phyloP scores from a whole-genome alignment of 2,329 filamentous ascomycete species.

The Alternaria infectoria region DNA sequence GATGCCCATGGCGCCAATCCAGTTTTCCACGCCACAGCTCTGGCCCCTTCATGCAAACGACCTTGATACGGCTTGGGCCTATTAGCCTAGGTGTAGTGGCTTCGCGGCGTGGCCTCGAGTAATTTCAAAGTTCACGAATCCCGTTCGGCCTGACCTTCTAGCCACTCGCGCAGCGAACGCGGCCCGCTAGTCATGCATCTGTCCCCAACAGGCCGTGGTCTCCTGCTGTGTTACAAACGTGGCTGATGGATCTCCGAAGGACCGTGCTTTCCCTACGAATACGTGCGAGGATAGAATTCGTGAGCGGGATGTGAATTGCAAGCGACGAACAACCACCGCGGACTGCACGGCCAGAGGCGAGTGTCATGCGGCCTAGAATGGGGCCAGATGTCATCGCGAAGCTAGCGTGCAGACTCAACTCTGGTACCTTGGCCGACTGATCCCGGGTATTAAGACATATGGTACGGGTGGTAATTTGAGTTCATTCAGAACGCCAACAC shows the following conservation, averaged over 20 bases:
- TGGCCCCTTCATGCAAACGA: not conserved
- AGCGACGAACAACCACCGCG: not conserved
- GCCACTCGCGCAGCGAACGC: not conserved
- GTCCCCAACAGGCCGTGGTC: not conserved
- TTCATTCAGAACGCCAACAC: not conserved
- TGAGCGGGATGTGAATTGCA: not conserved
- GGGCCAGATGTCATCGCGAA: not conserved
- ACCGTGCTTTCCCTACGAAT: not conserved
- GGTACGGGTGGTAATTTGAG: not conserved
- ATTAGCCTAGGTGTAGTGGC: not conserved
- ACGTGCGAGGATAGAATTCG: not conserved
- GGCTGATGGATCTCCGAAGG: not conserved
- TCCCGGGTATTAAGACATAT: not conserved
- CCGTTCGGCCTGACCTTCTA: not conserved
- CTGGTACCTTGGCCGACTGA: slow-evolving; percentile 1
- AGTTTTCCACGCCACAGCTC: slow-evolving; percentile 11
- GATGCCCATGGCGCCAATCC: not conserved
- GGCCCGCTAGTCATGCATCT: not conserved
- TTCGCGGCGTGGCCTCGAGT: not conserved
- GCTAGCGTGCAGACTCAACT: not conserved
- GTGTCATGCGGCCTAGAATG: not conserved
- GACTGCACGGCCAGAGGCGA: not conserved
- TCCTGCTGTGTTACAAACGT: not conserved
- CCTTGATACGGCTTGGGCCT: not conserved
- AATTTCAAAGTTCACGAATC: slow-evolving; percentile 1